Evolutionary conservation across 2,329 filamentous ascomycete genomes (phyloP).

Genomic region (Colletotrichum chrysophilum): DNA sequence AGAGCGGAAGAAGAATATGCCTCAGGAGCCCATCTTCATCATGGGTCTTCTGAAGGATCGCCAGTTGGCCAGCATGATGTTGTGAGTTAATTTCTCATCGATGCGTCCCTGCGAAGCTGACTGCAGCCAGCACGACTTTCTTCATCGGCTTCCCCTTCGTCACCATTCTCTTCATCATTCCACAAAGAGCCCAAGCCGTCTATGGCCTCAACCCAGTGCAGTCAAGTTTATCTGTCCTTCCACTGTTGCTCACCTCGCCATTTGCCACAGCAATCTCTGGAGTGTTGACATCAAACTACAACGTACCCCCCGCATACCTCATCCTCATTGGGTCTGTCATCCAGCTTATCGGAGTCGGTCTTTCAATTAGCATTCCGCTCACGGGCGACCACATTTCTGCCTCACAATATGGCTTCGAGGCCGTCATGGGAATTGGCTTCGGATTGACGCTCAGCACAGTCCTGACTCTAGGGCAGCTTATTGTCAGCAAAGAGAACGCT

Average conservation of each 20-base stretch:
- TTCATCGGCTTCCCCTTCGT: constrained; percentile 30
- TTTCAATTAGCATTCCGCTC: constrained; percentile 27
- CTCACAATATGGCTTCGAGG: constrained; percentile 31
- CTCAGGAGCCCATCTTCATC: background rate
- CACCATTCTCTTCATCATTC: constrained; percentile 32
- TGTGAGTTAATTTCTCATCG: background rate
- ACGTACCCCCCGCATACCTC: constrained; percentile 33
- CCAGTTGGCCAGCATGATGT: background rate
- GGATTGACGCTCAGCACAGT: constrained; percentile 36
- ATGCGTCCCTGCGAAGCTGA: background rate
- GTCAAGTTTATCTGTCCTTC: constrained; percentile 37
- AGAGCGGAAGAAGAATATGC: background rate
- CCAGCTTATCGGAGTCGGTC: constrained; percentile 37
- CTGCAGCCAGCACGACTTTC: background rate
- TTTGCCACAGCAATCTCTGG: constrained; percentile 34
- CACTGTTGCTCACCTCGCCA: constrained; percentile 36
- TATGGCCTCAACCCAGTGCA: constrained; percentile 34
- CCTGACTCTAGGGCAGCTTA: constrained; percentile 34
- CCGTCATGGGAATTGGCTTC: constrained; percentile 41
- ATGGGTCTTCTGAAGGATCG: background rate
- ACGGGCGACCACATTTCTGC: constrained; percentile 27
- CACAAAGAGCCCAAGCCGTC: constrained; percentile 27
- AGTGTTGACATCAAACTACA: constrained; percentile 30
- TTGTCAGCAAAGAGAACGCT: constrained; percentile 26
- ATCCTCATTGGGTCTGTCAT: constrained; percentile 31